phyloP scores from a whole-genome alignment of 139 green algal species.

The Nannochloris sp. region DNA sequence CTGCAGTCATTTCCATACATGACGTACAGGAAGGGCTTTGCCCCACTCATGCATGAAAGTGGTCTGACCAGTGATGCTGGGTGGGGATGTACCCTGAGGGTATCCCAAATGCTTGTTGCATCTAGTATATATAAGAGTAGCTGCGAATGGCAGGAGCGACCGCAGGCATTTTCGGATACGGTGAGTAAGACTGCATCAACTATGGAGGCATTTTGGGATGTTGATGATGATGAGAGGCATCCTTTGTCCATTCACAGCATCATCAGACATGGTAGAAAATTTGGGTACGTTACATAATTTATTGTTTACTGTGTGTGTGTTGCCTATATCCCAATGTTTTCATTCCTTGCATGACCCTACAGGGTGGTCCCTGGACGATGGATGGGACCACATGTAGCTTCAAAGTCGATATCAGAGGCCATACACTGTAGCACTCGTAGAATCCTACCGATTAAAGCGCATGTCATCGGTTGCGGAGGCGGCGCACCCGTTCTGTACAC shows the following conservation, averaged over 20 bases:
- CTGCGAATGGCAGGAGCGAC: conserved; percentile 38
- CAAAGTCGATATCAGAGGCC: conserved; percentile 48
- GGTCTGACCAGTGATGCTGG: conserved; percentile 66
- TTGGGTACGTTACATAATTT: conserved; percentile 39
- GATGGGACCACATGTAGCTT: conserved; percentile 82
- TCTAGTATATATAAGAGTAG: conserved; percentile 47
- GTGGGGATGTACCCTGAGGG: conserved; percentile 92
- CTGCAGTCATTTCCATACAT: conserved; percentile 22
- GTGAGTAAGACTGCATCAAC: conserved; percentile 9
- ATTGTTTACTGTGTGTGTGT: no score
- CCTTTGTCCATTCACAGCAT: conserved; percentile 76
- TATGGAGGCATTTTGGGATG: conserved; percentile 47
- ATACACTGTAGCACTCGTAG: neutral
- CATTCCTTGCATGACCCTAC: conserved; percentile 8
- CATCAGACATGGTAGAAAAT: conserved; percentile 38
- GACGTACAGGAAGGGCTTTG: conserved; percentile 23
- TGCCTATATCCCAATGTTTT: neutral
- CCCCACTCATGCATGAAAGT: conserved; percentile 11
- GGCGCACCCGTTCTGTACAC: conserved; percentile 56
- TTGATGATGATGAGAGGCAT: conserved; percentile 13
- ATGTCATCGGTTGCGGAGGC: conserved; percentile 51
- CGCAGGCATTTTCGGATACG: neutral
- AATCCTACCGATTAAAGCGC: conserved; percentile 44
- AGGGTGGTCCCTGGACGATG: conserved; percentile 73
- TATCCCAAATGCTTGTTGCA: conserved; percentile 87